Evolutionary conservation across 805 yeast species (phyloP).

Genomic region (Candida broadrunensis): DNA sequence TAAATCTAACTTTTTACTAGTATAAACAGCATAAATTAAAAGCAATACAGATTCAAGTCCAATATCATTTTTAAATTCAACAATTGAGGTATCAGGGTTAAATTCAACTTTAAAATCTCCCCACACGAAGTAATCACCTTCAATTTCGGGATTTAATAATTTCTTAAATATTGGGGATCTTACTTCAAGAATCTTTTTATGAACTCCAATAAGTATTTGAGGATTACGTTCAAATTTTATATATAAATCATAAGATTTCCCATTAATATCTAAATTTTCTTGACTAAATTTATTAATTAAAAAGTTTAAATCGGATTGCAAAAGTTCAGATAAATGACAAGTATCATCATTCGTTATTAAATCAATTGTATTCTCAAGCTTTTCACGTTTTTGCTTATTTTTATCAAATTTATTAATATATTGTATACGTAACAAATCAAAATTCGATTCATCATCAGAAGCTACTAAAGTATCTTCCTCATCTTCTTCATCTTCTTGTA

Average conservation of each 20-base stretch:
- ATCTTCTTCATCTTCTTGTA: constrained; percentile 8
- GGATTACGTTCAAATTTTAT: constrained; percentile 22
- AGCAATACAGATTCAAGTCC: constrained; percentile 38
- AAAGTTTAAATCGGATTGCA: constrained; percentile 7
- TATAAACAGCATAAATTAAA: constrained; percentile 46
- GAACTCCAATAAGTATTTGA: constrained; percentile 30
- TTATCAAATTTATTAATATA: constrained; percentile 14
- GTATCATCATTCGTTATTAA: constrained; percentile 6
- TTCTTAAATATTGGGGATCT: constrained; percentile 27
- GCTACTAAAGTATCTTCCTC: constrained; percentile 8
- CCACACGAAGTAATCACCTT: constrained; percentile 18
- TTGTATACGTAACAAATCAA: constrained; percentile 15
- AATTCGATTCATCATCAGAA: constrained; percentile 7
- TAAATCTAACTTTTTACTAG: constrained; percentile 41
- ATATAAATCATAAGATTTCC: constrained; percentile 34
- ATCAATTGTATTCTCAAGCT: constrained; percentile 14
- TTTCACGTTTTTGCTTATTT: constrained; percentile 8
- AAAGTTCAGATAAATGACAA: constrained; percentile 1
- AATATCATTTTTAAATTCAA: constrained; percentile 19
- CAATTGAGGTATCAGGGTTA: constrained; percentile 7
- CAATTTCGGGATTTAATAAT: constrained; percentile 17
- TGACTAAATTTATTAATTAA: constrained; percentile 3
- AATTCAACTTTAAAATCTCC: constrained; percentile 24
- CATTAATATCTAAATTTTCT: constrained; percentile 3
- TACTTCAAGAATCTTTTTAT: constrained; percentile 25